Evolutionary conservation across 768 basidiomycete genomes (phyloP).

Genomic region (Naganishia friedmannii): DNA sequence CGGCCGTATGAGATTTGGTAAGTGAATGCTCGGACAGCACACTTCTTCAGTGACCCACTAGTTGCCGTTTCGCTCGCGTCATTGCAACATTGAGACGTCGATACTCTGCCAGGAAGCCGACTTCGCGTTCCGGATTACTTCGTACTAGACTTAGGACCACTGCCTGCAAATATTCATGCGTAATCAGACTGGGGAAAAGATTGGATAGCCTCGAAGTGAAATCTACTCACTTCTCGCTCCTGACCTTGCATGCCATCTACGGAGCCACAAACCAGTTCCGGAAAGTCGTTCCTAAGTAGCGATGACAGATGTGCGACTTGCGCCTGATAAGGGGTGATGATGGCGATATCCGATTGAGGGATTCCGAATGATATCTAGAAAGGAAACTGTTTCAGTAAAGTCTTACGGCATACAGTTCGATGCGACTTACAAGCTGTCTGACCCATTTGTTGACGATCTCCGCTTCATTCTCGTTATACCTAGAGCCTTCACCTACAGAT

Average conservation of each 20-base stretch:
- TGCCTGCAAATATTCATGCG: conserved; percentile 56
- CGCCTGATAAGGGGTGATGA: conserved; percentile 93
- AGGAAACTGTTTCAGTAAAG: background rate
- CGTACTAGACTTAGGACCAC: conserved; percentile 88
- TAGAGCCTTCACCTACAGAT: conserved; percentile 65
- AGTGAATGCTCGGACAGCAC: background rate
- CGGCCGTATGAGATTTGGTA: background rate
- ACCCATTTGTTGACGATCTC: conserved; percentile 79
- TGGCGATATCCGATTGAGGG: conserved; percentile 68
- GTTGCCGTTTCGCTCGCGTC: conserved; percentile 83
- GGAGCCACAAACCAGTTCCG: conserved; percentile 78
- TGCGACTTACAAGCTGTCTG: conserved; percentile 64
- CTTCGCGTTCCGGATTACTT: conserved; percentile 81
- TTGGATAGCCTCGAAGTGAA: background rate
- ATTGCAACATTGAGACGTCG: conserved; percentile 71
- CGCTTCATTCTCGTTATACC: conserved; percentile 92
- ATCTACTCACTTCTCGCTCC: conserved; percentile 56
- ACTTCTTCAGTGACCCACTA: conserved; percentile 60
- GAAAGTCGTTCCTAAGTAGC: conserved; percentile 63
- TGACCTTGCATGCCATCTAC: conserved; percentile 98
- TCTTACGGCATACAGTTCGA: background rate
- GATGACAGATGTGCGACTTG: conserved; percentile 83
- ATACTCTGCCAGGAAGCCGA: conserved; percentile 91
- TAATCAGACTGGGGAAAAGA: conserved; percentile 52
- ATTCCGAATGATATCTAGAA: conserved; percentile 63